phyloP scores from a whole-genome alignment of 2,329 filamentous ascomycete species.

The Talaromyces sp. region DNA sequence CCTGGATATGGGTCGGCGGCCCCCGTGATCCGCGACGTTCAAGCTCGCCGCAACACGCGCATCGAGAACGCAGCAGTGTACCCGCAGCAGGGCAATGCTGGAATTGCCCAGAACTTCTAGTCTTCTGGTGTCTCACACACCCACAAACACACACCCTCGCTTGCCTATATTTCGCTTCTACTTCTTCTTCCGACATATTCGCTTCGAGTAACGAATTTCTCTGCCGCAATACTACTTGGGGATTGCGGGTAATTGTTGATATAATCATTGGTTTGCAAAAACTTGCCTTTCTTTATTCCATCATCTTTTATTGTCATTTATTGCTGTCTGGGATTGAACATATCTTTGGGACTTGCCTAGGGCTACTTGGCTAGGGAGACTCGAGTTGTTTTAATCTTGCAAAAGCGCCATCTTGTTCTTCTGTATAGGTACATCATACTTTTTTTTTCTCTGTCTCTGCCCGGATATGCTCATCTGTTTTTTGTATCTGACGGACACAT shows the following conservation, averaged over 20 bases:
- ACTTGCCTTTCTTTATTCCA: not conserved
- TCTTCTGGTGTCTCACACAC: not conserved
- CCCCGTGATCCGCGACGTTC: slow-evolving; percentile 88
- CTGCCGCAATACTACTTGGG: not conserved
- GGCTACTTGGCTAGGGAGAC: not conserved
- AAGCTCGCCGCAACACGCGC: slow-evolving; percentile 83
- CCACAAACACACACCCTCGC: not conserved
- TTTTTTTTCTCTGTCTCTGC: not conserved
- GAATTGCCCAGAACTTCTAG: slow-evolving; percentile 96
- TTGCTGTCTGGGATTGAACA: slow-evolving; percentile 15
- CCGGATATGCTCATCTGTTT: not conserved
- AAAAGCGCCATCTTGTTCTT: slow-evolving; percentile 14
- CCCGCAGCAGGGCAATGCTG: slow-evolving; percentile 82
- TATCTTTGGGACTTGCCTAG: slow-evolving; percentile 13
- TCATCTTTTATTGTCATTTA: slow-evolving; percentile 2
- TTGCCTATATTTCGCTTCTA: not conserved
- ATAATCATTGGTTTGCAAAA: not conserved
- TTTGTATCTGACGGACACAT: not conserved
- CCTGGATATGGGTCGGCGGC: slow-evolving; percentile 52
- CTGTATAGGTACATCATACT: not conserved
- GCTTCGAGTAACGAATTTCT: not conserved
- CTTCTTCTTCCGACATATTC: not conserved
- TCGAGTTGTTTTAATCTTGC: slow-evolving; percentile 6
- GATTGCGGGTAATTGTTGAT: slow-evolving; percentile 7
- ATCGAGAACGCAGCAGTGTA: slow-evolving; percentile 89